Evolutionary conservation across 2,329 filamentous ascomycete genomes (phyloP).

Genomic region (Claviceps maximensis): DNA sequence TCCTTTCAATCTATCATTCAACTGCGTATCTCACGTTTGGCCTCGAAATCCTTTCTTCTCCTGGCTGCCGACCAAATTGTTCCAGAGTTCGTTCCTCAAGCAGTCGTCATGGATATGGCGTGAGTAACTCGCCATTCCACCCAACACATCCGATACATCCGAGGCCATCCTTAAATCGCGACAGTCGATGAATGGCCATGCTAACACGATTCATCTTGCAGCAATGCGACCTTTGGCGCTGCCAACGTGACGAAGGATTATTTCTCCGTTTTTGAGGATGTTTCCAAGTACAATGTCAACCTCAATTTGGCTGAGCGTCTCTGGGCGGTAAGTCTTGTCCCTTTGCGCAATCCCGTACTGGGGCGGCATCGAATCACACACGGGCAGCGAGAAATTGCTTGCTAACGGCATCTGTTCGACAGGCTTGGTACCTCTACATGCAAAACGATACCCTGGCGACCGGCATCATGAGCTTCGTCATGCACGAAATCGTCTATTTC

Average conservation of each 20-base stretch:
- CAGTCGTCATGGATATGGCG: slow-evolving; percentile 22
- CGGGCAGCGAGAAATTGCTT: not conserved
- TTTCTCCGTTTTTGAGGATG: slow-evolving; percentile 46
- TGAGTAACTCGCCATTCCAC: slow-evolving; percentile 10
- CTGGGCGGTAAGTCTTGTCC: slow-evolving; percentile 55
- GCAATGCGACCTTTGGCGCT: slow-evolving; percentile 37
- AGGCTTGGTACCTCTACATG: slow-evolving; percentile 94
- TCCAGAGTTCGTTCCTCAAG: not conserved
- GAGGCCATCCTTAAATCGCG: not conserved
- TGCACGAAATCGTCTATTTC: slow-evolving; percentile 94
- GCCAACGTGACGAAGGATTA: slow-evolving; percentile 39
- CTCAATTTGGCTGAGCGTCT: slow-evolving; percentile 78
- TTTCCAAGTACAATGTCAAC: slow-evolving; percentile 64
- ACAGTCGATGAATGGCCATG: not conserved
- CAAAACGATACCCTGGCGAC: slow-evolving; percentile 95
- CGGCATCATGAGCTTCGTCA: slow-evolving; percentile 90
- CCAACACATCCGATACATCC: slow-evolving; percentile 8
- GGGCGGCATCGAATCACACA: not conserved
- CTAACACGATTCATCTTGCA: slow-evolving; percentile 16
- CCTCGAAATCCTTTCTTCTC: not conserved
- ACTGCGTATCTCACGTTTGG: not conserved
- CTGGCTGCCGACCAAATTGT: not conserved
- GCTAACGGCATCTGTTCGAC: not conserved
- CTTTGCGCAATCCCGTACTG: slow-evolving; percentile 2
- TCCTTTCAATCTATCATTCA: not conserved